Conservation (phyloP, 1,139 yeast species). For the Meyerozyma carpophila region DNA sequence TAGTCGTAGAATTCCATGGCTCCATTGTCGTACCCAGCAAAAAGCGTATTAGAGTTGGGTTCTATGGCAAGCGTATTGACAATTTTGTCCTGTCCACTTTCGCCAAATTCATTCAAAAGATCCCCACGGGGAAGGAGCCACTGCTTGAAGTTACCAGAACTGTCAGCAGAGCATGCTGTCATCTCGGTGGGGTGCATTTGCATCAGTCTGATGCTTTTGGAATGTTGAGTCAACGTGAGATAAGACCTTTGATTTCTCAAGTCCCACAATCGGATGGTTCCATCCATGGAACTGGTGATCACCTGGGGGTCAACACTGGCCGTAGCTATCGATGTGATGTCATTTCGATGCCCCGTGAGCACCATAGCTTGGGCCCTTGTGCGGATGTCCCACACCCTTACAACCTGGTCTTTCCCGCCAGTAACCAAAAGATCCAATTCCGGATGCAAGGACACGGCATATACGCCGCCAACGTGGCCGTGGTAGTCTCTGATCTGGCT, state of each 20-base stretch:
- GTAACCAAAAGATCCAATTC: slow-evolving; percentile 80
- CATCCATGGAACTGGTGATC: slow-evolving; percentile 77
- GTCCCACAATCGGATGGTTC: slow-evolving; percentile 87
- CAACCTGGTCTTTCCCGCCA: slow-evolving; percentile 86
- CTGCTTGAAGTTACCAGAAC: slow-evolving; percentile 74
- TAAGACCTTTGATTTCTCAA: slow-evolving; percentile 33
- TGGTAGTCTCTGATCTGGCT: slow-evolving; percentile 75
- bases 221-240: slow-evolving; percentile 75
- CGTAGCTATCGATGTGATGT: slow-evolving; percentile 64
- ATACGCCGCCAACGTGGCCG: slow-evolving; percentile 91
- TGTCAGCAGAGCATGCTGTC: slow-evolving; percentile 70
- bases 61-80: slow-evolving; percentile 68
- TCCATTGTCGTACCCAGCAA: slow-evolving; percentile 86
- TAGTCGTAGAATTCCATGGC: slow-evolving; percentile 75
- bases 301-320: slow-evolving; percentile 81
- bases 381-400: slow-evolving; percentile 91
- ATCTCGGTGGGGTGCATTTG: slow-evolving; percentile 64
- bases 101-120: slow-evolving; percentile 43
- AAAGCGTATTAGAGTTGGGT: slow-evolving; percentile 57
- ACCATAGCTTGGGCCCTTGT: slow-evolving; percentile 72
- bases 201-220: slow-evolving; percentile 73
- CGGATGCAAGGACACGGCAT: slow-evolving; percentile 80
- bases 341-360: slow-evolving; percentile 74
- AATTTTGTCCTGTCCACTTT: slow-evolving; percentile 38
- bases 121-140: slow-evolving; percentile 82